Base-by-base conservation (phyloP, 2,329 filamentous ascomycete species). In the Chaetothyriales sp. region DNA sequence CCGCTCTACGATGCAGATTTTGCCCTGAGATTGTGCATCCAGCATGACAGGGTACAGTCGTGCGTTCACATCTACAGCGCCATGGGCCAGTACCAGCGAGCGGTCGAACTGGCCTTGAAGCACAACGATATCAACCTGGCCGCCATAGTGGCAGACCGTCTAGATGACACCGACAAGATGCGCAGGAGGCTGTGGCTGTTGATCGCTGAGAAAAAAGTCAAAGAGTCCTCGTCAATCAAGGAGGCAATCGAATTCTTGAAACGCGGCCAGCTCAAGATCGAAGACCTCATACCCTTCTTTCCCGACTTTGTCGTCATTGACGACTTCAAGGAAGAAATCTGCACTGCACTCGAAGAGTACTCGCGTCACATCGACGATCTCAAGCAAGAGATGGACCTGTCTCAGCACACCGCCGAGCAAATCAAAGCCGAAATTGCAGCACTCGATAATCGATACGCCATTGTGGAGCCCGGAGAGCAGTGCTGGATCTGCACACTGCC, bases 251-350 rank as follows among this genome's bases (percentile, higher is more conserved):
- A 94, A 56, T 95, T 98, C 64, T 76, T 97, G 10, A 87, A 88
- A 60, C 83, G 88, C 8, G 89, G 95, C 55, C 76, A 97, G 10
- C 78, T 98, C 47, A 84, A 85, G 57, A 98, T 98, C 57, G 92
- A 98, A 70, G 92, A 98, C 63, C 71, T 98, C 28, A 97, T 98
- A 43, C 92, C 92, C 0, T 95, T 98, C 73, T 98, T 98, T 70
- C 92, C 92, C 0, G 92, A 98, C 66, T 98, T 98, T 65, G 89
- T 97, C 20, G 86, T 97, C 49, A 97, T 98, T 56, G 92, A 98
- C 65, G 92, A 97, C 67, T 98, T 98, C 77, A 95, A 97, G 65
- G 89, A 97, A 57, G 92, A 98, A 66, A 97, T 98, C 40, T 98
- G 92, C 70, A 76, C 81, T 0, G 92, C 94, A 1, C 77, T 98